Evolutionary conservation across 495 filamentous ascomycete species (phyloP).

Genomic region (Neurospora tetraspora): DNA sequence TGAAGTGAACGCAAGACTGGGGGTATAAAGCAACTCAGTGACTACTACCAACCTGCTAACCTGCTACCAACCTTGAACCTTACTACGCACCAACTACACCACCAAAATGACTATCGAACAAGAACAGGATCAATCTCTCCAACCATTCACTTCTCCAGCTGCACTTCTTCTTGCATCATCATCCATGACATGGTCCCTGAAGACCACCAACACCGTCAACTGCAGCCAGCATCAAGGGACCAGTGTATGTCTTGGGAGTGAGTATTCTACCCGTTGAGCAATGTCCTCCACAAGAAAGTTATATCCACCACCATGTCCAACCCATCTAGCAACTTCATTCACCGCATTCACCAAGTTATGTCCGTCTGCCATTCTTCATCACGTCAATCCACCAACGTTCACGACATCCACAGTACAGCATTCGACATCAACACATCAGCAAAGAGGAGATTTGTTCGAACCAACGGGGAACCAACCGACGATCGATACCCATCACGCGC

Average conservation of each 20-base stretch:
- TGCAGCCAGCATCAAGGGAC: no score
- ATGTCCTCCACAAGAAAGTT: neutral
- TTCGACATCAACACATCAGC: neutral
- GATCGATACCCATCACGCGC: neutral
- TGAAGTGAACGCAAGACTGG: neutral
- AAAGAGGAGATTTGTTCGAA: neutral
- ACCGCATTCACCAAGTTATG: neutral
- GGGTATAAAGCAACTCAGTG: neutral
- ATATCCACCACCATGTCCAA: neutral
- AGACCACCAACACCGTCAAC: no score
- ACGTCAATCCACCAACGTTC: neutral
- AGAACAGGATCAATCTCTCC: neutral
- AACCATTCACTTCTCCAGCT: no score
- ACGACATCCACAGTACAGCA: neutral
- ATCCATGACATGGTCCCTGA: no score
- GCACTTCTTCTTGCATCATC: no score
- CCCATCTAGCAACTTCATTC: no score
- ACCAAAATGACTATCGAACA: neutral
- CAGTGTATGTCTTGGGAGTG: no score
- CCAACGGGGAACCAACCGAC: neutral
- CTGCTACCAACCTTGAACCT: neutral
- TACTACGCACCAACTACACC: neutral
- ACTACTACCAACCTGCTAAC: neutral
- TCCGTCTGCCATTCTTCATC: neutral
- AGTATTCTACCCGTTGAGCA: no score